These are phyloP conservation scores for Yamadazyma siamensis DNA, from an alignment of 1,139 yeast species.

Conservation along the genomic window DNA sequence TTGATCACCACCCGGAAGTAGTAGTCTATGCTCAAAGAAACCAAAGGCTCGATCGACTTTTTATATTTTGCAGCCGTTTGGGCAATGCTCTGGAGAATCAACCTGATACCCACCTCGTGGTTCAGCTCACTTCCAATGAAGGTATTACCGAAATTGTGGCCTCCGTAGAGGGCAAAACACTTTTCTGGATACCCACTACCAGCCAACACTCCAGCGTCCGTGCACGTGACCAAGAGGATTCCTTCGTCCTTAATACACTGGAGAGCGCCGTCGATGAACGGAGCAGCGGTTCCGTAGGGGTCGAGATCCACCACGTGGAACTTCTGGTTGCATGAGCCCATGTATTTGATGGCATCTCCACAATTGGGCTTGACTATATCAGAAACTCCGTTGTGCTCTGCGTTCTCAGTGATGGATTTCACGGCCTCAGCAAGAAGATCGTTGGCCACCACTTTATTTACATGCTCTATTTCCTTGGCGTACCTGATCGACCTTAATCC, in stretches of 20 bases:
- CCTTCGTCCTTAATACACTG: slow-evolving; percentile 83
- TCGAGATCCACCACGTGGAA: slow-evolving; percentile 91
- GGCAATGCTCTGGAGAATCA: slow-evolving; percentile 74
- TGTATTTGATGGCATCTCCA: slow-evolving; percentile 85
- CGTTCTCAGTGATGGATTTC: slow-evolving; percentile 69
- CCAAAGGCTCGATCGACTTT: slow-evolving; percentile 78
- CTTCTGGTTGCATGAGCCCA: slow-evolving; percentile 53
- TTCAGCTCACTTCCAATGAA: slow-evolving; percentile 75
- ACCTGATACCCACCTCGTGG: slow-evolving; percentile 88
- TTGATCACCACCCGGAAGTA: slow-evolving; percentile 83
- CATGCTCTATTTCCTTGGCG: slow-evolving; percentile 82
- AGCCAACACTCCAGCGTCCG: slow-evolving; percentile 93
- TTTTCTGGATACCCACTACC: slow-evolving; percentile 97
- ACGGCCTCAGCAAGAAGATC: slow-evolving; percentile 88
- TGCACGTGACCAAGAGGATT: slow-evolving; percentile 82
- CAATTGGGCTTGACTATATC: slow-evolving; percentile 57
- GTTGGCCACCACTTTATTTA: slow-evolving; percentile 75
- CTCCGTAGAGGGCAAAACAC: slow-evolving; percentile 92
- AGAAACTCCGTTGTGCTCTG: slow-evolving; percentile 58
- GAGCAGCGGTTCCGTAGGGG: slow-evolving; percentile 97
- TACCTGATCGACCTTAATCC: slow-evolving; percentile 93
- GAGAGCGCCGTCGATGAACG: slow-evolving; percentile 87
- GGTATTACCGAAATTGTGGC: slow-evolving; percentile 65
- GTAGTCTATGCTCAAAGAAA: slow-evolving; percentile 84
- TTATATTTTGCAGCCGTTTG: slow-evolving; percentile 88